A percentile compares a stretch with the other conserved stretches of the same genome.
Conservation (phyloP, 345 rosid genomes). For the Populus ilicifolia region DNA sequence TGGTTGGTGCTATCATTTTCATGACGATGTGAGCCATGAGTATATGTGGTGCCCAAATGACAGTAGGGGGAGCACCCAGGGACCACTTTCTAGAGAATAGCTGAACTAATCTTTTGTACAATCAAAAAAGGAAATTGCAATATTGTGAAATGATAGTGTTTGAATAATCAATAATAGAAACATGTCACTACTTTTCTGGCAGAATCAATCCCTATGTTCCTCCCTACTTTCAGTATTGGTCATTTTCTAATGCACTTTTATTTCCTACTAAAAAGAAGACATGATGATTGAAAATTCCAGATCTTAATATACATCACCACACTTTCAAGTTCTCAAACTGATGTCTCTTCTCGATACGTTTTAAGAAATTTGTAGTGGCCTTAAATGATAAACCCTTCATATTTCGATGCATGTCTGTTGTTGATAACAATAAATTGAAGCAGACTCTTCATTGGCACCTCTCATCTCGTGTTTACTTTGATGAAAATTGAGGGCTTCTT, state of each 20-base stretch:
- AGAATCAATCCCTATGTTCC: background rate
- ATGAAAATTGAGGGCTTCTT: background rate
- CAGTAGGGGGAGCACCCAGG: background rate
- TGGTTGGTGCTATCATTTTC: background rate
- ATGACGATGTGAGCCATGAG: background rate
- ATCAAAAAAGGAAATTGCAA: background rate
- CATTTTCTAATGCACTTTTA: background rate
- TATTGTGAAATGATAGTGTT: background rate
- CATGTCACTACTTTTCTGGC: background rate
- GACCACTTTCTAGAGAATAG: background rate
- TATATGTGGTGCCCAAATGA: background rate
- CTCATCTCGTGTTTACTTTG: background rate
- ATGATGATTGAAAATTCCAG: background rate
- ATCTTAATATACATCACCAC: background rate
- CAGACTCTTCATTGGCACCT: background rate
- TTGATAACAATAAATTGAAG: background rate
- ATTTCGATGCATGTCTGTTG: background rate
- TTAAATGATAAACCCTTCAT: too few relatives aligned
- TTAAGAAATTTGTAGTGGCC: background rate
- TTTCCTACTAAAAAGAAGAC: background rate
- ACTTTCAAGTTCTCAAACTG: background rate
- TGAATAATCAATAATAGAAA: background rate
- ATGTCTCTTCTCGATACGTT: background rate
- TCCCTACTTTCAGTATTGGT: background rate
- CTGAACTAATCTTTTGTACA: background rate